Conservation (phyloP, 2,329 filamentous ascomycete genomes). For the Ploettnerulaceae sp. region DNA sequence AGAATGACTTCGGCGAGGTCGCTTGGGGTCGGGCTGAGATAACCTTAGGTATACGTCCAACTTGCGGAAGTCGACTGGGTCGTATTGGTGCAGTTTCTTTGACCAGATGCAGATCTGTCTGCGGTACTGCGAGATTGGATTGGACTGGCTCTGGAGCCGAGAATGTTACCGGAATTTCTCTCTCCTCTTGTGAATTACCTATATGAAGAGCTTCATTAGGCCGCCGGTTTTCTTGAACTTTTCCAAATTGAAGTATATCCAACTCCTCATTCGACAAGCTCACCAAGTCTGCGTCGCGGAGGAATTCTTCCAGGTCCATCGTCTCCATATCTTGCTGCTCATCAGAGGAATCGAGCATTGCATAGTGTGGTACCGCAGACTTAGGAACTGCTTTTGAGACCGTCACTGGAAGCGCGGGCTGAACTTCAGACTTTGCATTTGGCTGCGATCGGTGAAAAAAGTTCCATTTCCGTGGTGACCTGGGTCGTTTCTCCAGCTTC, state of each 20-base stretch:
- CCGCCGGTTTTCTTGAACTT: constrained; percentile 26
- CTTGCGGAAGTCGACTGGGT: constrained; percentile 67
- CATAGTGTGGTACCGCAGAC: constrained; percentile 52
- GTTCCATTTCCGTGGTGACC: constrained; percentile 57
- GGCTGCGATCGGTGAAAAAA: constrained; percentile 54
- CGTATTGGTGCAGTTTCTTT: constrained; percentile 22
- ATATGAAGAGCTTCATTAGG: constrained; percentile 22
- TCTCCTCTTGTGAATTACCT: constrained; percentile 2
- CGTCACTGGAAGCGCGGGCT: constrained; percentile 46
- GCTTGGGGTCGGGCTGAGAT: constrained; percentile 63
- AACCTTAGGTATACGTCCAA: constrained; percentile 82
- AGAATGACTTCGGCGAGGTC: constrained; percentile 75
- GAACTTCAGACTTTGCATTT: constrained; percentile 25
- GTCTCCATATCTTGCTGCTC: constrained; percentile 29
- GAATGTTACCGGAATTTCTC: constrained; percentile 14
- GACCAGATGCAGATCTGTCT: constrained; percentile 25
- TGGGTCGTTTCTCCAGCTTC: constrained; percentile 51
- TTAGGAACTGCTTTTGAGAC: constrained; percentile 41
- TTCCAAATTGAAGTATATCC: constrained; percentile 30
- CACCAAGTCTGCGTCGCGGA: constrained; percentile 43
- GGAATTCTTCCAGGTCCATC: constrained; percentile 42
- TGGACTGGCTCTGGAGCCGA: constrained; percentile 25
- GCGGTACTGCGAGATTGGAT: constrained; percentile 19
- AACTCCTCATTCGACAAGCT: constrained; percentile 30
- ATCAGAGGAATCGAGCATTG: constrained; percentile 57